phyloP scores from a whole-genome alignment of 2,329 filamentous ascomycete genomes.

The Scleromitrula shiraiana region DNA sequence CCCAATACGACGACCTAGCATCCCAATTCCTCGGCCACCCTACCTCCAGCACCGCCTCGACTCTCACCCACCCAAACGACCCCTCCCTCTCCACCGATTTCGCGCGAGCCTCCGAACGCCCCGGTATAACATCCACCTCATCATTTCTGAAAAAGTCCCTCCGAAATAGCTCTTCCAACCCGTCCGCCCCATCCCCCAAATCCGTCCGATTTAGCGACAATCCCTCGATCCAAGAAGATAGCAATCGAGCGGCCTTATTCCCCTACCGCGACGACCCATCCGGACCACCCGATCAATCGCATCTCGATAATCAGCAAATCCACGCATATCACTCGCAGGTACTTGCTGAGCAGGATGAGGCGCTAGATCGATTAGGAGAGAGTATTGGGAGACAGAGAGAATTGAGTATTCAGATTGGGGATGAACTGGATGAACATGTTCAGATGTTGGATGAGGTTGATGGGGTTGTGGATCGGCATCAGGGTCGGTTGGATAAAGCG shows the following conservation, averaged over 20 bases:
- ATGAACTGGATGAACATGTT: slow-evolving; percentile 88
- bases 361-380: slow-evolving; percentile 80
- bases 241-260: slow-evolving; percentile 53
- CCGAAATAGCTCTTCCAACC: slow-evolving; percentile 17
- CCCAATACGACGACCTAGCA: slow-evolving; percentile 68
- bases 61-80: slow-evolving; percentile 56
- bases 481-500: slow-evolving; percentile 66
- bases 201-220: slow-evolving; percentile 82
- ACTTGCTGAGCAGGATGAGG: slow-evolving; percentile 82
- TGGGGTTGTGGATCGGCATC: slow-evolving; percentile 71
- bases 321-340: slow-evolving; percentile 76
- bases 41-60: slow-evolving; percentile 39
- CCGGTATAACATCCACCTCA: slow-evolving; percentile 35
- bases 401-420: slow-evolving; percentile 89
- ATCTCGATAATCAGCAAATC: slow-evolving; percentile 74
- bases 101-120: slow-evolving; percentile 43
- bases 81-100: slow-evolving; percentile 55
- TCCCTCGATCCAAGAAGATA: slow-evolving; percentile 33
- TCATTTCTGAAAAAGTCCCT: slow-evolving; percentile 33
- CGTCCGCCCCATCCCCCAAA: slow-evolving; percentile 43
- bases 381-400: slow-evolving; percentile 85
- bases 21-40: slow-evolving; percentile 70
- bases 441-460: slow-evolving; percentile 86
- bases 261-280: slow-evolving; percentile 64
- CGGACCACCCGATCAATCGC: slow-evolving; percentile 30